A percentile compares a stretch with the other conserved stretches of the same genome.
phyloP scores from a whole-genome alignment of 2,329 filamentous ascomycete genomes.

The Meredithiella fracta region DNA sequence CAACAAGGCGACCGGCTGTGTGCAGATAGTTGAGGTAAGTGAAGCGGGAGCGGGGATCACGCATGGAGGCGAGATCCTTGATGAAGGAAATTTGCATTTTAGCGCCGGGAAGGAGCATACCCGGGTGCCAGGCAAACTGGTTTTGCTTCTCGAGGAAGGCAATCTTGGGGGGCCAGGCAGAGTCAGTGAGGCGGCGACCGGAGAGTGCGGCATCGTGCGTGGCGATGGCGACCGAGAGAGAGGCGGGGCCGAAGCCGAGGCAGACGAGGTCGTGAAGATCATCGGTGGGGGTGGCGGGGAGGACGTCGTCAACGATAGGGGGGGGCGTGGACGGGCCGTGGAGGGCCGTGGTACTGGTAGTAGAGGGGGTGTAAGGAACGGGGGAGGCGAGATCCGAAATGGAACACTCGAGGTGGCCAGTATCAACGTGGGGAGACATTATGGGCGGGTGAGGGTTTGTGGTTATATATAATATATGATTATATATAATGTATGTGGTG shows the following conservation, averaged over 20 bases:
- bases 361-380: slow-evolving; percentile 11
- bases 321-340: background rate
- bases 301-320: slow-evolving; percentile 17
- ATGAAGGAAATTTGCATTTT: slow-evolving; percentile 98
- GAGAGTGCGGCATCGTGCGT: slow-evolving; percentile 60
- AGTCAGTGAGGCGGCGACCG: slow-evolving; percentile 23
- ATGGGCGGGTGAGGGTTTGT: background rate
- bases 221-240: slow-evolving; percentile 74
- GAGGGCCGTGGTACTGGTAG: background rate
- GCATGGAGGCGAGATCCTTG: slow-evolving; percentile 82
- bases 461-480: background rate
- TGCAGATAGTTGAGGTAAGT: slow-evolving; percentile 94
- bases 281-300: slow-evolving; percentile 38
- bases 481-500: background rate
- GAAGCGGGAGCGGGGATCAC: slow-evolving; percentile 77
- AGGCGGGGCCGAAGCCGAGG: slow-evolving; percentile 84
- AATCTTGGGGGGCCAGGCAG: slow-evolving; percentile 44
- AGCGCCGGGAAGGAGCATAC: slow-evolving; percentile 83
- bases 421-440: slow-evolving; percentile 17
- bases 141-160: slow-evolving; percentile 77
- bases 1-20: slow-evolving; percentile 60
- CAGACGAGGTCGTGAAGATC: slow-evolving; percentile 73
- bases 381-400: slow-evolving; percentile 7
- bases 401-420: slow-evolving; percentile 9
- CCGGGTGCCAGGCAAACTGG: slow-evolving; percentile 79